Base-by-base conservation (phyloP, 371 early-diverging fungal genomes). In the Gilbertella persicaria region DNA sequence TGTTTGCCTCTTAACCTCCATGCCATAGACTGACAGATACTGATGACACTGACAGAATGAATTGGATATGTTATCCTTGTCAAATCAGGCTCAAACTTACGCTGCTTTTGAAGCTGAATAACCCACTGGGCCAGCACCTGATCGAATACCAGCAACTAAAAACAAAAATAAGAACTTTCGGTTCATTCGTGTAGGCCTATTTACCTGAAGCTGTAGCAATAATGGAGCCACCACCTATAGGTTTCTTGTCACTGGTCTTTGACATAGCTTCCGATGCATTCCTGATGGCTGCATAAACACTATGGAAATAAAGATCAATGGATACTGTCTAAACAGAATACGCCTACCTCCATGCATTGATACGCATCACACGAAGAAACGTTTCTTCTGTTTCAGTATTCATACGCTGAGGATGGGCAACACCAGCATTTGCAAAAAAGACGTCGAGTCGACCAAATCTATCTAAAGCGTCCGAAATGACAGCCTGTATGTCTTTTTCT, bases 401-500 rank as follows among this genome's bases (percentile, higher is more conserved):
- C 36, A 67, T 50, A 20, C 41, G 44, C 10, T 40, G 45, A 26
- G 23, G 30, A 13, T 42, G 25, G 6, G 73, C 63, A 37, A 67
- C 46, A 28, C 79, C 78, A 33, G 78, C 78, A 55, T 65, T 81
- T 8, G 82, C 82, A 41, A 82, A 75, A 38, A 80, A 81, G 24
- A 81, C 80, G 50, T 81, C 82, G 21, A 81, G 50, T 21, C 82
- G 61, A 17, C 82, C 80, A 48, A 60, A 78, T 2, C 29, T 49
- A 3, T 53, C 51, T 29, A 80, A 51, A 2, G 78, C 75, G 28
- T 74, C 69, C 8, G 56, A 40, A 23, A 76, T 60, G 30, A 77
- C 48, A 19, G 17, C 54, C 25, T 66, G 46, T 6, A 80, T 66
- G 54, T 60, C 76, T 7, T 58, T 45, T 5, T 66, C 70, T 9